These are phyloP conservation scores for Plasmodium inui DNA, from an alignment of 169 alveolate genomes.

Conservation along the genomic window DNA sequence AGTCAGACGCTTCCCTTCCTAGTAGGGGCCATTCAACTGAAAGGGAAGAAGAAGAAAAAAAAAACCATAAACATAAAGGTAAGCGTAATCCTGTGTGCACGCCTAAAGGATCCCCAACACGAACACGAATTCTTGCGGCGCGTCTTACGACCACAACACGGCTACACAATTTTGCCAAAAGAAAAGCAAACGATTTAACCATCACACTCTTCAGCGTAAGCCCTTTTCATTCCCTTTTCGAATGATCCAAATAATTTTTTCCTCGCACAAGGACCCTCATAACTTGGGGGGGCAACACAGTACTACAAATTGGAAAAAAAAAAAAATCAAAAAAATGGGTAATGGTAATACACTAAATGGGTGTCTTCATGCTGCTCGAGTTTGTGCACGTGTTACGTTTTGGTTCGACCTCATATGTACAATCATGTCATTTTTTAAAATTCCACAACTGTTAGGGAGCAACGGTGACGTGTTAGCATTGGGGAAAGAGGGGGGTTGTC, in stretches of 20 bases:
- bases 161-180: neutral
- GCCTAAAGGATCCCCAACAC: neutral
- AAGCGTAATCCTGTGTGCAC: neutral
- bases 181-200: slow-evolving; percentile 19
- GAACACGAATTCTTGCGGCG: neutral
- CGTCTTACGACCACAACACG: neutral
- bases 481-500: neutral
- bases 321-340: neutral
- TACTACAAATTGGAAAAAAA: neutral
- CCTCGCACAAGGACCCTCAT: slow-evolving; percentile 58
- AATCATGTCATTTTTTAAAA: neutral
- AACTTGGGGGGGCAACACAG: slow-evolving; percentile 57
- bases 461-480: neutral
- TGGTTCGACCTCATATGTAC: neutral
- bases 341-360: neutral
- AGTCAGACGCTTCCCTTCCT: neutral
- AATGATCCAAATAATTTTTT: slow-evolving; percentile 41
- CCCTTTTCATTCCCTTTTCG: slow-evolving; percentile 24
- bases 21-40: slow-evolving; percentile 54
- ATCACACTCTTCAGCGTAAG: slow-evolving; percentile 69
- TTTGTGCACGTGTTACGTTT: neutral
- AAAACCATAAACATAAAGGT: neutral
- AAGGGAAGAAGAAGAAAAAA: neutral
- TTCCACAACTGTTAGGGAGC: neutral
- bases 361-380: neutral